Conservation (phyloP, 768 basidiomycete species). For the Galerina marginata region DNA sequence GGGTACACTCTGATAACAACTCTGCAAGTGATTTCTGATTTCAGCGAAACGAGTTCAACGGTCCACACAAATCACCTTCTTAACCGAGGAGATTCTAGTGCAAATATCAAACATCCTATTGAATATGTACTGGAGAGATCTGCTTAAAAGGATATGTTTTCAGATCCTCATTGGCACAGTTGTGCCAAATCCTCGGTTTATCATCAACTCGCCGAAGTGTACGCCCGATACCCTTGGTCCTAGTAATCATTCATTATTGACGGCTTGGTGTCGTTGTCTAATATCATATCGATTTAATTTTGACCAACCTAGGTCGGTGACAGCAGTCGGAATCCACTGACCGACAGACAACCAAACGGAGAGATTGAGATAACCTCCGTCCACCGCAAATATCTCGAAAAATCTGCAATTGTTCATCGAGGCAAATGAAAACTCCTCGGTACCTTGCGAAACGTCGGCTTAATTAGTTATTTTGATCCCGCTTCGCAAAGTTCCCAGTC, state of each 20-base stretch:
- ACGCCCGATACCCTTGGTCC: not conserved
- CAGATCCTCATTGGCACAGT: not conserved
- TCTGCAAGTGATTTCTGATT: conserved; percentile 5
- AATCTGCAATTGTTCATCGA: not conserved
- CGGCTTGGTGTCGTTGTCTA: not conserved
- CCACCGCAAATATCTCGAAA: too few species aligned
- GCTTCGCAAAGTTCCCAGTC: not conserved
- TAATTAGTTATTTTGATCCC: not conserved
- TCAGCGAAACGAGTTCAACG: not conserved
- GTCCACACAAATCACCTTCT: not conserved
- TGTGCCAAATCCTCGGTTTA: conserved; percentile 15
- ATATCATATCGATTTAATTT: not conserved
- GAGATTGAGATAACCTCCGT: not conserved
- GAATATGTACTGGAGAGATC: not conserved
- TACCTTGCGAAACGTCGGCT: conserved; percentile 14
- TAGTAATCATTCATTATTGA: conserved; percentile 1
- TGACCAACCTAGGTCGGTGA: not conserved
- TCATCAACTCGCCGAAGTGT: conserved; percentile 23
- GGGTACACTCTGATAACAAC: conserved; percentile 9
- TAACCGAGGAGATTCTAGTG: conserved; percentile 4
- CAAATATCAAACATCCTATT: not conserved
- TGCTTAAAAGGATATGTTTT: not conserved
- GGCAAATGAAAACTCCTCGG: conserved; percentile 9
- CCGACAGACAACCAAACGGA: not conserved
- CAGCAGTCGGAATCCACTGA: not conserved